Conservation (phyloP, 176 grass and related monocot species). For the Aegilops sharonensis region DNA sequence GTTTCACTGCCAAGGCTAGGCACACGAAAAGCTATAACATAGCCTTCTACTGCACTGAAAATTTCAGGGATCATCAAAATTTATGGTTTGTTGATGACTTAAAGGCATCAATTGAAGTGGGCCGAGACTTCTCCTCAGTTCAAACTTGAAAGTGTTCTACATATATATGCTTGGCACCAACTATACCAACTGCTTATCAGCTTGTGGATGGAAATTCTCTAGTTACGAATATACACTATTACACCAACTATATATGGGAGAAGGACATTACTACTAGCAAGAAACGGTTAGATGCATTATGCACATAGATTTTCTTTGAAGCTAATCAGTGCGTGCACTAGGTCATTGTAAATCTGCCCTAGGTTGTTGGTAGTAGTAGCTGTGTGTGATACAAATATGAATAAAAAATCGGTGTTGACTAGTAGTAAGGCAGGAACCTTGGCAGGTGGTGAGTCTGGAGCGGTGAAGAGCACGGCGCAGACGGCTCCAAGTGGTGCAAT, state of each 20-base stretch:
- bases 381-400: neutral
- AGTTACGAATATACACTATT: neutral
- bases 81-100: neutral
- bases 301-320: neutral
- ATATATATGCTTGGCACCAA: neutral
- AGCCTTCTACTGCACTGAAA: neutral
- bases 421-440: conserved; percentile 29
- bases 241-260: neutral
- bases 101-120: neutral
- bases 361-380: neutral
- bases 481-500: conserved; percentile 93
- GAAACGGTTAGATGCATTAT: neutral
- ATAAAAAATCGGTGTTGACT: neutral
- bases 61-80: neutral
- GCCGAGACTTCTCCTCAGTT: neutral
- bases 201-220: neutral
- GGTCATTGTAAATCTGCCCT: neutral
- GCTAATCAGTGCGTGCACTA: neutral
- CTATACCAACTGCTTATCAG: neutral
- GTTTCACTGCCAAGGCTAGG: neutral
- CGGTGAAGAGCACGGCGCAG: conserved; percentile 71
- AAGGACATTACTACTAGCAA: neutral
- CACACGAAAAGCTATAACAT: neutral
- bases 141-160: neutral
- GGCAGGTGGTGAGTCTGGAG: conserved; percentile 62